phyloP scores from a whole-genome alignment of 2,329 filamentous ascomycete species.

The Arthrobotrys entomopaga region DNA sequence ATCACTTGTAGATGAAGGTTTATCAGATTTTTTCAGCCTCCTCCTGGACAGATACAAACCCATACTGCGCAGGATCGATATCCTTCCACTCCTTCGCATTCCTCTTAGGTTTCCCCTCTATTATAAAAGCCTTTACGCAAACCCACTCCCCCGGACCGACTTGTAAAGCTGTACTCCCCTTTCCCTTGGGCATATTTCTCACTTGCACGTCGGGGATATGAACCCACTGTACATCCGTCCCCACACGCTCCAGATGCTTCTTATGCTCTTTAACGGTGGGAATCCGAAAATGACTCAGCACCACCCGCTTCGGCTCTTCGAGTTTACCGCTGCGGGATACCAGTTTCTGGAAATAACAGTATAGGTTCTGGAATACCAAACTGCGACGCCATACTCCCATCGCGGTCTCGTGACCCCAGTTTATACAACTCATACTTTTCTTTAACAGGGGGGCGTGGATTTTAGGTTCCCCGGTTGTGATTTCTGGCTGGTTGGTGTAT shows the following conservation, averaged over 20 bases:
- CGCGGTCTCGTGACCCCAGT: constrained; percentile 21
- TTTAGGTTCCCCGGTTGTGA: constrained; percentile 63
- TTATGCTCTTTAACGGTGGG: constrained; percentile 42
- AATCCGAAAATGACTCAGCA: constrained; percentile 55
- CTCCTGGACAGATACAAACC: background rate
- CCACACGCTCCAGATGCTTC: constrained; percentile 19
- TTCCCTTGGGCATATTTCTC: background rate
- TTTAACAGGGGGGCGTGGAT: constrained; percentile 63
- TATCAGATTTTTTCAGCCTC: no score
- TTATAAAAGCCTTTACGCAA: constrained; percentile 46
- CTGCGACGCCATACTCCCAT: constrained; percentile 23
- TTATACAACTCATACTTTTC: constrained; percentile 43
- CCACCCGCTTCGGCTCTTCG: constrained; percentile 1
- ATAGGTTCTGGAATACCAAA: constrained; percentile 26
- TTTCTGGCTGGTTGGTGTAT: constrained; percentile 64
- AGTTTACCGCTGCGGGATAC: background rate
- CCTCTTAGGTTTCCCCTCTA: constrained; percentile 55
- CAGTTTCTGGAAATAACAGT: constrained; percentile 11
- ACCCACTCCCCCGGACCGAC: constrained; percentile 56
- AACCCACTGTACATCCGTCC: constrained; percentile 44
- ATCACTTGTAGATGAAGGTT: background rate
- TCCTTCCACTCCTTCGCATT: constrained; percentile 54
- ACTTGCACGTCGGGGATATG: constrained; percentile 24
- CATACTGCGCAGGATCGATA: background rate
- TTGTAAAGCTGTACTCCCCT: constrained; percentile 46